These are phyloP conservation scores for Exobasidium cylindrosporum DNA, from an alignment of 1,284 basidiomycete species.

Conservation along the genomic window DNA sequence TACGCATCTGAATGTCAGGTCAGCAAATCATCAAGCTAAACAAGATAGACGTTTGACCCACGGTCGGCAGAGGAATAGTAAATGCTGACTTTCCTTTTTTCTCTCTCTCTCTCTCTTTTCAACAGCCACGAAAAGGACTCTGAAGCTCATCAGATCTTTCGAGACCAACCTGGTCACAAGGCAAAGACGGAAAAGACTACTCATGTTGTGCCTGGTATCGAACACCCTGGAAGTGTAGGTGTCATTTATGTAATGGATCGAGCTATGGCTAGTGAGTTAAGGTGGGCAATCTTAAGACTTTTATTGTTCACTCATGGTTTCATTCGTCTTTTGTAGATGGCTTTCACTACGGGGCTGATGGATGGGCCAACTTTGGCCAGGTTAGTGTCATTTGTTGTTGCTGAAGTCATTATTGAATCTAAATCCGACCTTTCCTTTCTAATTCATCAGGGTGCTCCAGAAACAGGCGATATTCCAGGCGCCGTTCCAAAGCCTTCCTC, in stretches of 20 bases:
- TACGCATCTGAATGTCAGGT: background rate
- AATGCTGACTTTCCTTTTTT: background rate
- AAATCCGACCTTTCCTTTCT: background rate
- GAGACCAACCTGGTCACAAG: constrained; percentile 35
- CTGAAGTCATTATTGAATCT: too few relatives aligned
- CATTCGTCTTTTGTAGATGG: constrained; percentile 14
- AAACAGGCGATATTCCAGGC: constrained; percentile 69
- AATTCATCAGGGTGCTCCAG: constrained; percentile 28
- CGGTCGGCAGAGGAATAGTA: background rate
- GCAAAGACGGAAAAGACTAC: constrained; percentile 22
- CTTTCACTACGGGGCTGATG: constrained; percentile 29
- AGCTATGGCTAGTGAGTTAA: constrained; percentile 26
- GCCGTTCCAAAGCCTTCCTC: constrained; percentile 67
- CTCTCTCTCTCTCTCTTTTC: background rate
- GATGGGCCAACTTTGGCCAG: constrained; percentile 30
- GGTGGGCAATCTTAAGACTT: too few relatives aligned
- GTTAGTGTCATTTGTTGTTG: too few relatives aligned
- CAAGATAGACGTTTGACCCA: too few relatives aligned
- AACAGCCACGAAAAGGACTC: constrained; percentile 32
- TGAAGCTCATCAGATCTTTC: constrained; percentile 46
- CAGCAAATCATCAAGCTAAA: background rate
- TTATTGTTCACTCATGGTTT: constrained; percentile 11
- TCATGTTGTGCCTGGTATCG: constrained; percentile 34
- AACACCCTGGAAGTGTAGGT: constrained; percentile 57
- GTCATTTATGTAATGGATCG: constrained; percentile 60